A percentile compares a stretch with the other conserved stretches of the same genome.
Evolutionary conservation across 805 yeast genomes (phyloP).

Genomic region (Candida xyloterini): DNA sequence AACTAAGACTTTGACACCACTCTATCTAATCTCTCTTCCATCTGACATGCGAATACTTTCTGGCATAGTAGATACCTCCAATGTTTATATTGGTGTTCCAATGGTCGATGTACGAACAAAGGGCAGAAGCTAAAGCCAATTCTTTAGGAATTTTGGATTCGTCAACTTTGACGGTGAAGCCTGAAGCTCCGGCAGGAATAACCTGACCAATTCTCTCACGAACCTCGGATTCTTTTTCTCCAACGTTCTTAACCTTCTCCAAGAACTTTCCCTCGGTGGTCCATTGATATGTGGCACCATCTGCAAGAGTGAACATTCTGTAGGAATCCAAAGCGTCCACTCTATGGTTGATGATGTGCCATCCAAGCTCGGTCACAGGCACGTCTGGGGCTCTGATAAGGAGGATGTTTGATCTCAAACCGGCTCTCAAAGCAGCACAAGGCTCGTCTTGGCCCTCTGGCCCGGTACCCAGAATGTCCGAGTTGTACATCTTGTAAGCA

Average conservation of each 20-base stretch:
- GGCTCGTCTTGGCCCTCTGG: slow-evolving; percentile 52
- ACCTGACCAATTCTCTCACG: slow-evolving; percentile 63
- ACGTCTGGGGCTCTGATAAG: slow-evolving; percentile 49
- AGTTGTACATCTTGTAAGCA: slow-evolving; percentile 55
- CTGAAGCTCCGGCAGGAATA: slow-evolving; percentile 48
- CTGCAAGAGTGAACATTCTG: slow-evolving; percentile 57
- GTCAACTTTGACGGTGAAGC: slow-evolving; percentile 55
- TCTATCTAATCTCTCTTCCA: slow-evolving; percentile 50
- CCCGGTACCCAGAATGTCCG: slow-evolving; percentile 40
- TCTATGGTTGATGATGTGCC: slow-evolving; percentile 58
- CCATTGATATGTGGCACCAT: slow-evolving; percentile 65
- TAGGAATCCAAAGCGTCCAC: slow-evolving; percentile 62
- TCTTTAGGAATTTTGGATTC: slow-evolving; percentile 55
- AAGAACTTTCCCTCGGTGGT: slow-evolving; percentile 55
- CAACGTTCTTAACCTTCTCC: slow-evolving; percentile 55
- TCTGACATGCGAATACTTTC: slow-evolving; percentile 47
- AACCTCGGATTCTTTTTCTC: slow-evolving; percentile 63
- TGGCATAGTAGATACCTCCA: slow-evolving; percentile 63
- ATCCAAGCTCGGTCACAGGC: slow-evolving; percentile 56
- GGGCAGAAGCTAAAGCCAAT: slow-evolving; percentile 56
- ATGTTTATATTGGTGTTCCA: slow-evolving; percentile 61
- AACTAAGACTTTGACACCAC: slow-evolving; percentile 1
- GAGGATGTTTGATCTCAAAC: slow-evolving; percentile 56
- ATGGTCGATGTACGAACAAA: slow-evolving; percentile 61
- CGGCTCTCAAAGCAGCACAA: slow-evolving; percentile 57